Conservation (phyloP, 2,329 filamentous ascomycete species). For the Scedosporium aurantiacum region DNA sequence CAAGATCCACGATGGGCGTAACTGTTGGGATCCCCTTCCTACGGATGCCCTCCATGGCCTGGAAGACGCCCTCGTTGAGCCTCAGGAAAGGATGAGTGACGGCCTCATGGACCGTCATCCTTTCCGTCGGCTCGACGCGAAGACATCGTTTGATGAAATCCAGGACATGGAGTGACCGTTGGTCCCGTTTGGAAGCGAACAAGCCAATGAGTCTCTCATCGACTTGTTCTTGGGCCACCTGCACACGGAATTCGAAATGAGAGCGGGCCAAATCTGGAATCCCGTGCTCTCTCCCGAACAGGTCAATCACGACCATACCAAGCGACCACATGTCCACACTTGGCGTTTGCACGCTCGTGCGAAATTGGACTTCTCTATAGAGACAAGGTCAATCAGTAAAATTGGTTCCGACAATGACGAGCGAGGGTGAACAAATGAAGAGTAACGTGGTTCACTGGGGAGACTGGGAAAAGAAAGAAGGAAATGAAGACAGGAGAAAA, state of each 20-base stretch:
- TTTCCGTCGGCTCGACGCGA: neutral
- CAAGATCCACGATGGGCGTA: neutral
- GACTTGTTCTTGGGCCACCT: neutral
- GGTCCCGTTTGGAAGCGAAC: neutral
- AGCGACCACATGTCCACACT: conserved; percentile 42
- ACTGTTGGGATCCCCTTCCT: neutral
- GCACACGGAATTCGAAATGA: neutral
- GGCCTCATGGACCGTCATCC: conserved; percentile 3
- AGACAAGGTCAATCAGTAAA: no score
- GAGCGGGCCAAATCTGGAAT: neutral
- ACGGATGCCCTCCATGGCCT: neutral
- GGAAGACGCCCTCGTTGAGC: conserved; percentile 4
- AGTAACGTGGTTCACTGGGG: neutral
- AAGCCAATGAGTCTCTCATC: neutral
- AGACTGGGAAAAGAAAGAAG: neutral
- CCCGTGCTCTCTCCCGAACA: conserved; percentile 13
- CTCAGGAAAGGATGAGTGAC: conserved; percentile 1
- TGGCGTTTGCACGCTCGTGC: conserved; percentile 31
- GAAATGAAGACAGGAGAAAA: no score
- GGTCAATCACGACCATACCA: conserved; percentile 31
- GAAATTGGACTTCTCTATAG: neutral
- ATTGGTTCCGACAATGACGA: no score
- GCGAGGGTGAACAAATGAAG: no score
- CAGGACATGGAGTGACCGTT: neutral
- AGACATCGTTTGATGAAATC: conserved; percentile 3